Evolutionary conservation across 768 basidiomycete species (phyloP).

Genomic region (Lentinula detonsa): DNA sequence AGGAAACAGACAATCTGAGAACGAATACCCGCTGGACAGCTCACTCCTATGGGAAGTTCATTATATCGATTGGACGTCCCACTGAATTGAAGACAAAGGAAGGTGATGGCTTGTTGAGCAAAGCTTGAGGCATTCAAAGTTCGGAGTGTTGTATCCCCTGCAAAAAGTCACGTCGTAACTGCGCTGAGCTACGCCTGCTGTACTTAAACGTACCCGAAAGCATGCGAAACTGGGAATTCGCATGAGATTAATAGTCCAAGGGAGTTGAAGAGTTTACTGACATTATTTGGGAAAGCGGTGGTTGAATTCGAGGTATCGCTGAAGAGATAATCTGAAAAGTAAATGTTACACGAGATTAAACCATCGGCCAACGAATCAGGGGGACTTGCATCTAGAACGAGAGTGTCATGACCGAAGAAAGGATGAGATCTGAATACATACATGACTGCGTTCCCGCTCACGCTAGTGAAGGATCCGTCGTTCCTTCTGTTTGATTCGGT

Average conservation of each 20-base stretch:
- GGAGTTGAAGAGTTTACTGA: neutral
- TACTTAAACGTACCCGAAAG: neutral
- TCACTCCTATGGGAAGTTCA: slow-evolving; percentile 11
- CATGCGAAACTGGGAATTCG: slow-evolving; percentile 5
- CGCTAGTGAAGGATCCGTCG: slow-evolving; percentile 9
- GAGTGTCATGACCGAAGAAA: neutral
- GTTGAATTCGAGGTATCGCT: slow-evolving; percentile 2
- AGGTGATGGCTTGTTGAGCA: slow-evolving; percentile 31
- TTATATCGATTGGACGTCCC: slow-evolving; percentile 21
- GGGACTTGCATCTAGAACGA: slow-evolving; percentile 3
- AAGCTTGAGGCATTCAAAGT: slow-evolving; percentile 24
- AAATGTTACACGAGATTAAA: neutral
- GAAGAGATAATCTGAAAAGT: slow-evolving; percentile 10
- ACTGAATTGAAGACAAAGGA: slow-evolving; percentile 34
- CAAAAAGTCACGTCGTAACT: neutral
- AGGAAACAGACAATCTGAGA: slow-evolving; percentile 12
- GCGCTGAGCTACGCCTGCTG: neutral
- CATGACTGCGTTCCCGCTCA: slow-evolving; percentile 11
- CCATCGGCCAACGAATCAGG: neutral
- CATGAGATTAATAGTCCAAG: neutral
- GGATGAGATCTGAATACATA: neutral
- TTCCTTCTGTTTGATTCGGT: slow-evolving; percentile 1
- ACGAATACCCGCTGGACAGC: slow-evolving; percentile 15
- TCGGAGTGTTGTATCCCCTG: slow-evolving; percentile 27
- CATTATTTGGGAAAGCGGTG: slow-evolving; percentile 10